phyloP scores from a whole-genome alignment of 306 rosid species.

The Pyrus communis region DNA sequence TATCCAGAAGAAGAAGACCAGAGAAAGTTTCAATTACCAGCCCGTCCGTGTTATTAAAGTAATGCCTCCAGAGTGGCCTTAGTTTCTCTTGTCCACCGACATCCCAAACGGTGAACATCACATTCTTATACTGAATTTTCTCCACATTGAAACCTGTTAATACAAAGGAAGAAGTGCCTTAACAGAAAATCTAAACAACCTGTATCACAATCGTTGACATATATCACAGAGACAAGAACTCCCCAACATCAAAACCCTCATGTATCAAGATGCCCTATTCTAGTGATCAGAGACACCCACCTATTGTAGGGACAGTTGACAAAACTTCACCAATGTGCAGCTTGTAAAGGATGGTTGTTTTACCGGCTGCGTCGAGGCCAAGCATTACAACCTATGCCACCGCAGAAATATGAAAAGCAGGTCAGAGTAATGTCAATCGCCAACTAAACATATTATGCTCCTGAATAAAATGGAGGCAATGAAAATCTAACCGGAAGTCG shows the following conservation, averaged over 20 bases:
- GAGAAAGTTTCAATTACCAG: constrained; percentile 42
- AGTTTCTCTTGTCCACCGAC: constrained; percentile 95
- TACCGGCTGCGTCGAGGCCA: constrained; percentile 94
- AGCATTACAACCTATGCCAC: constrained; percentile 80
- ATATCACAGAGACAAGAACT: not conserved
- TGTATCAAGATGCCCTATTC: not conserved
- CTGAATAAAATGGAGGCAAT: not conserved
- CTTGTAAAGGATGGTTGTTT: constrained; percentile 85
- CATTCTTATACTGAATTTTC: constrained; percentile 96
- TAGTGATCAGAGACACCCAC: constrained; percentile 28
- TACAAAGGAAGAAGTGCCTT: not conserved
- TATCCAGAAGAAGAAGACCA: not conserved
- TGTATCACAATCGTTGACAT: not conserved
- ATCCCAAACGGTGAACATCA: constrained; percentile 95
- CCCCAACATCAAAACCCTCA: not conserved
- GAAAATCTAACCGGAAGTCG: not conserved
- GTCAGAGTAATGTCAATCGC: not conserved
- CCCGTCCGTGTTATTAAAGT: constrained; percentile 88
- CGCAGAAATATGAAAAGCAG: constrained; percentile 12
- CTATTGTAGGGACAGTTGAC: constrained; percentile 90
- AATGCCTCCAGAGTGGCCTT: constrained; percentile 98
- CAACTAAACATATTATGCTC: not conserved
- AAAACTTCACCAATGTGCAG: constrained; percentile 89
- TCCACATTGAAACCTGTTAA: constrained; percentile 89
- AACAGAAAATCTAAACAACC: not conserved